Conservation (phyloP, 2,329 filamentous ascomycete species). For the Trichothecium sympodiale region DNA sequence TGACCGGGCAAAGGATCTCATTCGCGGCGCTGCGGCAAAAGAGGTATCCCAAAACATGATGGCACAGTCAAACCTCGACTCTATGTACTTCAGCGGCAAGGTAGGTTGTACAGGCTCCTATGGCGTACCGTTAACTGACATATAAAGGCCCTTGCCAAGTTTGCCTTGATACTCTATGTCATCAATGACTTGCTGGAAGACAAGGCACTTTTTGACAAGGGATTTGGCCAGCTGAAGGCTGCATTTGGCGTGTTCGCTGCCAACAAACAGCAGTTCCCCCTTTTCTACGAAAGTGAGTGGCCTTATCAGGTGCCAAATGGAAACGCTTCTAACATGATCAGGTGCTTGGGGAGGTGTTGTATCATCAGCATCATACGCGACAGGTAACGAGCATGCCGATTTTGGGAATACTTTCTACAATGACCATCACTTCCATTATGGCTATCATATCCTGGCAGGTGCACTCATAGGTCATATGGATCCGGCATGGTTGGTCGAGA, state of each 20-base stretch:
- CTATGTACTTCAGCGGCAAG: conserved; percentile 91
- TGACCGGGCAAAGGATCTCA: conserved; percentile 42
- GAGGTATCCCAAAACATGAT: conserved; percentile 70
- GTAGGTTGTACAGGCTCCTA: conserved; percentile 21
- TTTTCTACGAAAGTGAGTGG: conserved; percentile 50
- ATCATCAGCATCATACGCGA: conserved; percentile 61
- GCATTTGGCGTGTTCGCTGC: conserved; percentile 55
- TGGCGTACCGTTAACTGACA: conserved; percentile 9
- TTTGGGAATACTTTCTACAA: conserved; percentile 88
- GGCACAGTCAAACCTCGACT: conserved; percentile 63
- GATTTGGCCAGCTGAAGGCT: conserved; percentile 50
- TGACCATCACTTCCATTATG: conserved; percentile 66
- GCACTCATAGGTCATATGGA: conserved; percentile 76
- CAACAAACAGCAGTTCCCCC: conserved; percentile 56
- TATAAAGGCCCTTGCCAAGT: conserved; percentile 58
- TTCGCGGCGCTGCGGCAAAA: conserved; percentile 50
- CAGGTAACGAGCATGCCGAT: conserved; percentile 59
- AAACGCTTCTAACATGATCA: conserved; percentile 11
- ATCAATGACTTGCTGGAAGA: conserved; percentile 53
- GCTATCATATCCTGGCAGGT: conserved; percentile 81
- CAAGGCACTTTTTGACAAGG: conserved; percentile 40
- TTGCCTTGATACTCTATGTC: conserved; percentile 57
- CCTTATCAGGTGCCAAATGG: conserved; percentile 5
- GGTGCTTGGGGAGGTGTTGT: conserved; percentile 71
- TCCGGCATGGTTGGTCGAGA: conserved; percentile 58